phyloP scores from a whole-genome alignment of 192 early-diverging fungal species.

The Coemansia sp. region DNA sequence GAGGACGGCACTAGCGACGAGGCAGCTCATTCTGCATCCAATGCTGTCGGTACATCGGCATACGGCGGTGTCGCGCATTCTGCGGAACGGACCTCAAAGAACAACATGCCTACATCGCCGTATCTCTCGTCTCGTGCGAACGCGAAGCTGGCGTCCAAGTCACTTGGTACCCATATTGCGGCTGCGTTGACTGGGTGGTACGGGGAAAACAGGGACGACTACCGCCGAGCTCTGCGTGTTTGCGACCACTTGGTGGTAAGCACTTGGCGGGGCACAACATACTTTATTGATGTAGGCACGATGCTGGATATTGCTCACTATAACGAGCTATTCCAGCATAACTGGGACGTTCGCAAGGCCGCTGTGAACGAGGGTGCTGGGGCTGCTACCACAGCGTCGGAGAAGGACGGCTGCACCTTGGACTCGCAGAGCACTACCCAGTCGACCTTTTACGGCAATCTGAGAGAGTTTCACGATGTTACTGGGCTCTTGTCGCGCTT shows the following conservation, averaged over 20 bases:
- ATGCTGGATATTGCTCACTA: conserved; percentile 49
- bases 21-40: neutral
- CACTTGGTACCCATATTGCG: conserved; percentile 21
- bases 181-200: conserved; percentile 50
- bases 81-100: neutral
- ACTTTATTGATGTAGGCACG: conserved; percentile 48
- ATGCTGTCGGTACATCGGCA: neutral
- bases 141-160: neutral
- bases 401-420: conserved; percentile 18
- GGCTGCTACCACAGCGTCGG: conserved; percentile 11
- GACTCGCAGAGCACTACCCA: conserved; percentile 20
- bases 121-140: neutral
- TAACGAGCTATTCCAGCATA: conserved; percentile 36
- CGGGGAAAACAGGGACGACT: conserved; percentile 42
- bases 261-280: conserved; percentile 51
- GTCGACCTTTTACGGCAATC: conserved; percentile 24
- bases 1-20: conserved; percentile 4
- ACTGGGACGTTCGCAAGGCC: conserved; percentile 26
- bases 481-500: conserved; percentile 43
- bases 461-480: conserved; percentile 38
- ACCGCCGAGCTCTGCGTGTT: conserved; percentile 29
- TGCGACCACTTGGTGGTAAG: conserved; percentile 50
- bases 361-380: conserved; percentile 15
- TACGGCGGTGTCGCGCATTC: neutral
- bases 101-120: neutral